These are phyloP conservation scores for Inosperma sp. DNA, from an alignment of 768 basidiomycete species.

Conservation along the genomic window DNA sequence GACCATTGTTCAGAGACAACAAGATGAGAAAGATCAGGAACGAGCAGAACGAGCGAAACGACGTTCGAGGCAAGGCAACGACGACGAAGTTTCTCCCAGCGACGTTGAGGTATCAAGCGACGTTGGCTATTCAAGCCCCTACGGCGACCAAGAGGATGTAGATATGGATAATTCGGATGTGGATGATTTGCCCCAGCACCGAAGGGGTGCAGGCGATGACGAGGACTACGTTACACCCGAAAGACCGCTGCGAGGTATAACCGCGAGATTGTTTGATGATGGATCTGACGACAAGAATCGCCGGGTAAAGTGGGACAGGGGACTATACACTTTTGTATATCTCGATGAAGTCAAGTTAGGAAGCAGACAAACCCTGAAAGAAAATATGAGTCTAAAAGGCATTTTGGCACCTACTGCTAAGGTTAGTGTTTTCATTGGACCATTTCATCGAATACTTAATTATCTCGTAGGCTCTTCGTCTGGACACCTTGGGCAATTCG, in stretches of 20 bases:
- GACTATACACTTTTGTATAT: constrained; percentile 56
- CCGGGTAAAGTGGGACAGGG: constrained; percentile 75
- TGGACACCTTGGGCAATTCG: constrained; percentile 74
- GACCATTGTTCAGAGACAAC: constrained; percentile 61
- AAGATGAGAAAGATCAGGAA: constrained; percentile 54
- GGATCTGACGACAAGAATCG: constrained; percentile 33
- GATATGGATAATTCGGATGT: constrained; percentile 11
- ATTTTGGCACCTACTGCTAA: constrained; percentile 65
- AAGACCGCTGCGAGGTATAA: constrained; percentile 36
- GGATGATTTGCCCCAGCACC: constrained; percentile 34
- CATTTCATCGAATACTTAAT: constrained; percentile 2
- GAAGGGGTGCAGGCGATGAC: constrained; percentile 72
- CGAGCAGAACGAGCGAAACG: constrained; percentile 57
- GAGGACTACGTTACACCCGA: constrained; percentile 74
- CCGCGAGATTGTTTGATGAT: constrained; percentile 36
- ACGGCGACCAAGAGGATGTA: constrained; percentile 17
- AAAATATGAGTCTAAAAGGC: constrained; percentile 47
- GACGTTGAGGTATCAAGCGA: constrained; percentile 26
- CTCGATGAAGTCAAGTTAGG: constrained; percentile 60
- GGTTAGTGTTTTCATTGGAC: constrained; percentile 35
- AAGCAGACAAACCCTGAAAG: constrained; percentile 40
- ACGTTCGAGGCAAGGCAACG: constrained; percentile 41
- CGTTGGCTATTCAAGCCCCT: constrained; percentile 27
- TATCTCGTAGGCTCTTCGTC: constrained; percentile 44
- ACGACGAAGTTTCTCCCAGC: constrained; percentile 33